phyloP scores from a whole-genome alignment of 2,329 filamentous ascomycete species.

The Blastomyces silverae region DNA sequence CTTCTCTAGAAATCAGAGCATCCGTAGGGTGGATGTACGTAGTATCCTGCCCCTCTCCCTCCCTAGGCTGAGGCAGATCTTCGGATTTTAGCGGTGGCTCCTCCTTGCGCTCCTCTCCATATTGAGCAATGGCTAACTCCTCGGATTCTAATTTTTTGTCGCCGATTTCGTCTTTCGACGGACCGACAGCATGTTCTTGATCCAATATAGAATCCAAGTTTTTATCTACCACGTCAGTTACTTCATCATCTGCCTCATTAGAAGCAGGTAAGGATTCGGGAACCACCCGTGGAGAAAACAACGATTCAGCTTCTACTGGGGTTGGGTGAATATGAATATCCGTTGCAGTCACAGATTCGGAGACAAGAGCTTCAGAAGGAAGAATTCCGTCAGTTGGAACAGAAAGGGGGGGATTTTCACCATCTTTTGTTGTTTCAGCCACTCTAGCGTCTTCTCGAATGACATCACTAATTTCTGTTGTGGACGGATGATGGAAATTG shows the following conservation, averaged over 20 bases:
- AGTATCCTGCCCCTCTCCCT: no score
- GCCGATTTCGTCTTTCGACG: background rate
- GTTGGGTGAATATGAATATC: background rate
- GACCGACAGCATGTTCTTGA: background rate
- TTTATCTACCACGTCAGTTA: background rate
- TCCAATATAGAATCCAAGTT: background rate
- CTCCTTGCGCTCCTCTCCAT: background rate
- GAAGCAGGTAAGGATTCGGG: background rate
- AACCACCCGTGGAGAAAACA: background rate
- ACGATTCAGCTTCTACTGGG: background rate
- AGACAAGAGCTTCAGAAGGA: background rate
- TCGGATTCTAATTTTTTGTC: background rate
- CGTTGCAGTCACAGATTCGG: background rate
- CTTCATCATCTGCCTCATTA: background rate
- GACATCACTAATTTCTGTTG: background rate
- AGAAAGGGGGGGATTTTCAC: background rate
- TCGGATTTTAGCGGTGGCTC: background rate
- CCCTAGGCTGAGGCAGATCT: background rate
- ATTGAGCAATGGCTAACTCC: background rate
- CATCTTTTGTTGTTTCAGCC: background rate
- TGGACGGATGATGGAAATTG: background rate
- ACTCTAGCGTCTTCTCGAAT: background rate
- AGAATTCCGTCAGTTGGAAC: background rate
- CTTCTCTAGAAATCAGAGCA: background rate
- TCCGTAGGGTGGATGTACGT: background rate